Percentiles rank a stretch among this genome's conserved stretches.
Conservation (phyloP, 805 yeast genomes). For the Zygosaccharomyces lentus region DNA sequence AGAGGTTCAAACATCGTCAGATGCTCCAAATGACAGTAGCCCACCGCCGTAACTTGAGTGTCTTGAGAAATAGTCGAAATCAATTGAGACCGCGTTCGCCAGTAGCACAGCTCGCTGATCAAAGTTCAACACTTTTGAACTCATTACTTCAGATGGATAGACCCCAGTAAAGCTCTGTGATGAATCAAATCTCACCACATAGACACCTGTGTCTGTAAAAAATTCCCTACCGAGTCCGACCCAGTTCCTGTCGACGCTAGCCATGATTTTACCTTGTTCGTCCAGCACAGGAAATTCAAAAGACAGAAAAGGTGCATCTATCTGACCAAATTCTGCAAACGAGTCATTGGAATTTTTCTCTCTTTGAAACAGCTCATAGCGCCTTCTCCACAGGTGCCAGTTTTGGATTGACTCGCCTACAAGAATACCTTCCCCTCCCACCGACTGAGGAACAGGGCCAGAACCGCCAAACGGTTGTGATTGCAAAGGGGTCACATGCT, state of each 20-base stretch:
- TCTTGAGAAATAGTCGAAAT: conserved; percentile 95
- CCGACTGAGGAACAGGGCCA: conserved; percentile 18
- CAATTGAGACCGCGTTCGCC: conserved; percentile 87
- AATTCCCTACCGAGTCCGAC: conserved; percentile 90
- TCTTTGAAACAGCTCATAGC: conserved; percentile 69
- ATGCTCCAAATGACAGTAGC: conserved; percentile 26
- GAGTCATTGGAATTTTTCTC: conserved; percentile 37
- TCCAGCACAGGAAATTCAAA: conserved; percentile 79
- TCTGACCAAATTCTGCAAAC: conserved; percentile 75
- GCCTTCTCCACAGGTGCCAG: conserved; percentile 93
- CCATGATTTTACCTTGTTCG: conserved; percentile 55
- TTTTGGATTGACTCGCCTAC: conserved; percentile 87
- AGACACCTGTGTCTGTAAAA: conserved; percentile 93
- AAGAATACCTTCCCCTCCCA: conserved; percentile 40
- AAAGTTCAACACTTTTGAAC: conserved; percentile 49
- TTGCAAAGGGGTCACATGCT: neutral
- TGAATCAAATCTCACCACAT: conserved; percentile 74
- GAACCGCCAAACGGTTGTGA: conserved; percentile 11
- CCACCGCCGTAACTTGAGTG: conserved; percentile 63
- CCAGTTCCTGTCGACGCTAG: conserved; percentile 87
- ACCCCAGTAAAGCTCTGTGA: conserved; percentile 60
- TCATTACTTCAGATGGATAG: conserved; percentile 39
- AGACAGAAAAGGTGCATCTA: conserved; percentile 82
- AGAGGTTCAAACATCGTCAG: conserved; percentile 17
- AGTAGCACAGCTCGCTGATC: conserved; percentile 83